phyloP scores from a whole-genome alignment of 169 alveolate genomes.

The Miamiensis avidus region DNA sequence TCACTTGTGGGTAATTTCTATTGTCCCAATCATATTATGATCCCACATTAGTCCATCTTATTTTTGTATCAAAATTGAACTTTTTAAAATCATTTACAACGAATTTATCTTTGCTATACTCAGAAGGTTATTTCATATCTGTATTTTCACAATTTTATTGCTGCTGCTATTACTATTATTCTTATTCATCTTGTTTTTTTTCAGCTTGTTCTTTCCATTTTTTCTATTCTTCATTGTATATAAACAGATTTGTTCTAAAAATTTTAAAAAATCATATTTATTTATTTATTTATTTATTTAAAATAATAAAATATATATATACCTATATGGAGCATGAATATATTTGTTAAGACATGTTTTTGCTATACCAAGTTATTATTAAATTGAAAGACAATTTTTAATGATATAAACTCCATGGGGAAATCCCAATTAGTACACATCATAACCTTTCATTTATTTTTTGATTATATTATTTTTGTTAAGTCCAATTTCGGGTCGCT shows the following conservation, averaged over 20 bases:
- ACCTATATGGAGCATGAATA: constrained; percentile 30
- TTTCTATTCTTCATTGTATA: constrained; percentile 14
- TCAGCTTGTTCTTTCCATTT: constrained; percentile 11
- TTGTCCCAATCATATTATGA: constrained; percentile 38
- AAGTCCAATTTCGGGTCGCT: neutral
- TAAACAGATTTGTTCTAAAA: constrained; percentile 33
- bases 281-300: too few species aligned
- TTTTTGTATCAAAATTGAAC: constrained; percentile 38
- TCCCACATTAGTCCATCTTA: constrained; percentile 43
- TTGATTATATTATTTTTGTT: neutral
- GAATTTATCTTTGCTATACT: constrained; percentile 15
- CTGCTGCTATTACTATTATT: neutral
- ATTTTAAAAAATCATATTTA: too few species aligned
- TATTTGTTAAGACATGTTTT: constrained; percentile 27
- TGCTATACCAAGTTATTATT: constrained; percentile 13
- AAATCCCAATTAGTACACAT: constrained; percentile 17
- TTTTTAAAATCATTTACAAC: constrained; percentile 19
- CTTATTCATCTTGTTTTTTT: neutral
- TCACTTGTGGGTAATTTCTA: constrained; percentile 27
- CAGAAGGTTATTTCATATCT: too few species aligned
- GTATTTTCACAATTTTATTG: neutral
- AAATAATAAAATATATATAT: too few species aligned
- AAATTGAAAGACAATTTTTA: constrained; percentile 3
- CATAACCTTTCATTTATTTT: neutral
- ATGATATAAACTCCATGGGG: constrained; percentile 27